Evolutionary conservation across 371 early-diverging fungal genomes (phyloP).

Genomic region (Mortierella sp.): DNA sequence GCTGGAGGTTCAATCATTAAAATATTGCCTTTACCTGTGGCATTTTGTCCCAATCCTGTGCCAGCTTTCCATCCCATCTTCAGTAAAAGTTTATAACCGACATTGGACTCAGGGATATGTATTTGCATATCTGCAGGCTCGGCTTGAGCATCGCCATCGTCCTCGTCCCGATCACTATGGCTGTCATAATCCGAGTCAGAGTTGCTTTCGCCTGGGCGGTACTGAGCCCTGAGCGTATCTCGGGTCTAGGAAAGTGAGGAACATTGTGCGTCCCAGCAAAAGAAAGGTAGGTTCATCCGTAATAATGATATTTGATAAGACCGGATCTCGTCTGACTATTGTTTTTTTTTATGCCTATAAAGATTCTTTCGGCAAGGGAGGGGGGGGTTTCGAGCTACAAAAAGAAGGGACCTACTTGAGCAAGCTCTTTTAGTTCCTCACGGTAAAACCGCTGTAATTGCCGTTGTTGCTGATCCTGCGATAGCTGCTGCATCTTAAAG

Average conservation of each 20-base stretch:
- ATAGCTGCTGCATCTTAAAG: slow-evolving; percentile 31
- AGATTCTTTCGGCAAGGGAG: neutral
- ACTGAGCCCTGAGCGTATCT: slow-evolving; percentile 39
- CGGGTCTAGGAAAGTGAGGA: slow-evolving; percentile 15
- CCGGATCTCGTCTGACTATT: neutral
- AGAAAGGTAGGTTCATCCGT: neutral
- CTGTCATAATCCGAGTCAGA: slow-evolving; percentile 29
- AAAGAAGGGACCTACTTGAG: slow-evolving; percentile 37
- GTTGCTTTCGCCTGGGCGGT: slow-evolving; percentile 16
- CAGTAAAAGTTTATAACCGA: slow-evolving; percentile 71
- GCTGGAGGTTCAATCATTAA: neutral
- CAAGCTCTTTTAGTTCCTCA: slow-evolving; percentile 44
- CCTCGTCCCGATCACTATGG: slow-evolving; percentile 8
- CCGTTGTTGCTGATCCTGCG: slow-evolving; percentile 24
- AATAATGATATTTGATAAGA: slow-evolving; percentile 22
- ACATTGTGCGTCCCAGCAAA: neutral
- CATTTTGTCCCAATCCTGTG: slow-evolving; percentile 74
- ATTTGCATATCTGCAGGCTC: slow-evolving; percentile 64
- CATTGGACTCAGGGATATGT: slow-evolving; percentile 67
- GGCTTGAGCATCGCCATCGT: slow-evolving; percentile 22
- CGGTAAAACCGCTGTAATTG: slow-evolving; percentile 47
- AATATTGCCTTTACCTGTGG: slow-evolving; percentile 17
- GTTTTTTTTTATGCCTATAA: neutral
- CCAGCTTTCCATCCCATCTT: slow-evolving; percentile 84
- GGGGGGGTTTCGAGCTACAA: neutral